phyloP scores from a whole-genome alignment of 495 filamentous ascomycete genomes.

The Neurospora pannonica region DNA sequence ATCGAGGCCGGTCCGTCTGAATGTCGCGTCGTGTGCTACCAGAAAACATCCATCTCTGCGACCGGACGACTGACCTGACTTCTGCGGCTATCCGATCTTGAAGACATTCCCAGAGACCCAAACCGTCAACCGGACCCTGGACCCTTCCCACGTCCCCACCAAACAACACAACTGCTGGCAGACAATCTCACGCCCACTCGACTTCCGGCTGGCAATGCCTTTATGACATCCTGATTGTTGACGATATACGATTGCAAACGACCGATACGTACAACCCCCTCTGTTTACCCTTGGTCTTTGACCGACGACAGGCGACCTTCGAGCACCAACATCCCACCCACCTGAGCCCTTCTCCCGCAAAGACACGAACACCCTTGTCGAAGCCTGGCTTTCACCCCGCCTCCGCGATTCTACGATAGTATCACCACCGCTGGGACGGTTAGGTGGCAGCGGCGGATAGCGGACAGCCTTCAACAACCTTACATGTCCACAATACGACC shows the following conservation, averaged over 20 bases:
- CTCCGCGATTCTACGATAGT: not conserved
- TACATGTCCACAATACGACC: not conserved
- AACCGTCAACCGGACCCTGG: not conserved
- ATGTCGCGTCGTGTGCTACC: not conserved
- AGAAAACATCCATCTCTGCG: not conserved
- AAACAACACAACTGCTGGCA: not conserved
- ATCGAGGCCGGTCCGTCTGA: not conserved
- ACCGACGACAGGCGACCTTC: not conserved
- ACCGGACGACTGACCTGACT: not conserved
- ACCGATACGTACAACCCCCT: not conserved
- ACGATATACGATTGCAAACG: not conserved
- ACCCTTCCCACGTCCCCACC: not conserved
- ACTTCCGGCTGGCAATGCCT: not conserved
- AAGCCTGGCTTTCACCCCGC: not conserved
- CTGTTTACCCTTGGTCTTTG: not conserved
- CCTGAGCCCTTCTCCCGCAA: not conserved
- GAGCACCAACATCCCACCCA: not conserved
- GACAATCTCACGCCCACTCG: not conserved
- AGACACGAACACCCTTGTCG: not conserved
- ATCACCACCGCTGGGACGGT: not conserved
- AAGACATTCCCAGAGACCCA: not conserved
- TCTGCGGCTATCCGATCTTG: not conserved
- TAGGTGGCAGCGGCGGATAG: not conserved
- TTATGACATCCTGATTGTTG: not conserved
- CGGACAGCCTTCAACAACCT: not conserved